These are phyloP conservation scores for Cercospora sp. DNA, from an alignment of 2,329 filamentous ascomycete species.

Conservation along the genomic window DNA sequence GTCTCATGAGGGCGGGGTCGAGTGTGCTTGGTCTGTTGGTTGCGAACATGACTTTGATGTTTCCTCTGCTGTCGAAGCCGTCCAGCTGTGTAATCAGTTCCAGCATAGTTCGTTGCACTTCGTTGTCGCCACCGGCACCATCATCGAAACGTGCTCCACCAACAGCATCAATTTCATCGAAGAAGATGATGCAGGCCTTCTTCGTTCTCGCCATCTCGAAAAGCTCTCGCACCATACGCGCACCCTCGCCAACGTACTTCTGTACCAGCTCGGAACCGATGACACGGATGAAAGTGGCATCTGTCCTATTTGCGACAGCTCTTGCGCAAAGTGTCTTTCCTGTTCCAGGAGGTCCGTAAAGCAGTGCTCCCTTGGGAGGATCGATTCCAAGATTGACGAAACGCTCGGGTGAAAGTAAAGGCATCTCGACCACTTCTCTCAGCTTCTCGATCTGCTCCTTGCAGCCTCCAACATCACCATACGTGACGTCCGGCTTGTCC, in stretches of 20 bases:
- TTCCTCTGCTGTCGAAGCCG: slow-evolving; percentile 92
- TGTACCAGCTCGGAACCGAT: slow-evolving; percentile 97
- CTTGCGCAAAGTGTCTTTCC: slow-evolving; percentile 97
- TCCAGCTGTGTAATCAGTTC: slow-evolving; percentile 96
- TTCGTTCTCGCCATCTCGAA: slow-evolving; percentile 99
- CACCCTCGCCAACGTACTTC: slow-evolving; percentile 98
- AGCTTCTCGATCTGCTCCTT: slow-evolving; percentile 99
- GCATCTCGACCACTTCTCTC: slow-evolving; percentile 98
- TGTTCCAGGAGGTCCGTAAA: slow-evolving; percentile 97
- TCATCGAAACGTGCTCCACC: slow-evolving; percentile 96
- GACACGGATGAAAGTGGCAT: slow-evolving; percentile 97
- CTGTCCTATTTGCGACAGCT: slow-evolving; percentile 95
- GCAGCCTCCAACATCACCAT: slow-evolving; percentile 97
- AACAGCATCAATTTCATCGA: slow-evolving; percentile 96
- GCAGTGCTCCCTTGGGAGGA: slow-evolving; percentile 91
- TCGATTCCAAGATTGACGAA: slow-evolving; percentile 99
- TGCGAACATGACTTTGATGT: slow-evolving; percentile 99
- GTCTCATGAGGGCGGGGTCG: slow-evolving; percentile 95
- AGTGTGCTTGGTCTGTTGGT: slow-evolving; percentile 95
- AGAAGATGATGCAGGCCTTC: slow-evolving; percentile 99
- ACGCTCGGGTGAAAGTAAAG: slow-evolving; percentile 88
- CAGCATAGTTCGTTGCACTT: slow-evolving; percentile 97
- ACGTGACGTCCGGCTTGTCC: slow-evolving; percentile 98
- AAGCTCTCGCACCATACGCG: slow-evolving; percentile 95
- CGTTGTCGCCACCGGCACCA: slow-evolving; percentile 93